A percentile compares a stretch with the other conserved stretches of the same genome.
Evolutionary conservation across 2,329 filamentous ascomycete genomes (phyloP).

Genomic region (Colletotrichum nymphaeae): DNA sequence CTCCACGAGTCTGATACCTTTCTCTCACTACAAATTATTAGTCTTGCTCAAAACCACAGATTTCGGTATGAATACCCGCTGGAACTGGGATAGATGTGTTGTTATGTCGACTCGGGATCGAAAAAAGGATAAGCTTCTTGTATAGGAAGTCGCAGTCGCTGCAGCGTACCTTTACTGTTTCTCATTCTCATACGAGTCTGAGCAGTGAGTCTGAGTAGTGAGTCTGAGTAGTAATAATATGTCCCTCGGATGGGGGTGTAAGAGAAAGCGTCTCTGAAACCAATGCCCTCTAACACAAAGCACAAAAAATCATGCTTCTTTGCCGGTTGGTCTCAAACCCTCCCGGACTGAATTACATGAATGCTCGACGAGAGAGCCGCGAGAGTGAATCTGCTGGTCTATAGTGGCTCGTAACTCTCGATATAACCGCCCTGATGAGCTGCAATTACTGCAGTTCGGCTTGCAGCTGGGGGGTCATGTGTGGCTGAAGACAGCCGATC

Average conservation of each 20-base stretch:
- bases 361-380: constrained; percentile 33
- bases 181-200: constrained; percentile 52
- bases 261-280: constrained; percentile 39
- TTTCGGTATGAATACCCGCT: neutral
- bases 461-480: neutral
- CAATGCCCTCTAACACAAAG: constrained; percentile 44
- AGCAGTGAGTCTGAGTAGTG: constrained; percentile 46
- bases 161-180: constrained; percentile 51
- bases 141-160: constrained; percentile 45
- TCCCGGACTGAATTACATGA: constrained; percentile 15
- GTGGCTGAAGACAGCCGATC: neutral
- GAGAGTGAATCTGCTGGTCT: constrained; percentile 30
- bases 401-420: neutral
- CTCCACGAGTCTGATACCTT: neutral
- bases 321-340: constrained; percentile 42
- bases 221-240: constrained; percentile 40
- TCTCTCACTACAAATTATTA: neutral
- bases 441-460: neutral
- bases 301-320: constrained; percentile 31
- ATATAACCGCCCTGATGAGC: neutral
- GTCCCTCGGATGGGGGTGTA: constrained; percentile 52
- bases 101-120: neutral
- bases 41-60: neutral
- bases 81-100: neutral
- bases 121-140: constrained; percentile 36